Percentiles rank a stretch among this genome's conserved stretches.
phyloP scores from a whole-genome alignment of 805 yeast genomes.

The Nakazawaea ernobii region DNA sequence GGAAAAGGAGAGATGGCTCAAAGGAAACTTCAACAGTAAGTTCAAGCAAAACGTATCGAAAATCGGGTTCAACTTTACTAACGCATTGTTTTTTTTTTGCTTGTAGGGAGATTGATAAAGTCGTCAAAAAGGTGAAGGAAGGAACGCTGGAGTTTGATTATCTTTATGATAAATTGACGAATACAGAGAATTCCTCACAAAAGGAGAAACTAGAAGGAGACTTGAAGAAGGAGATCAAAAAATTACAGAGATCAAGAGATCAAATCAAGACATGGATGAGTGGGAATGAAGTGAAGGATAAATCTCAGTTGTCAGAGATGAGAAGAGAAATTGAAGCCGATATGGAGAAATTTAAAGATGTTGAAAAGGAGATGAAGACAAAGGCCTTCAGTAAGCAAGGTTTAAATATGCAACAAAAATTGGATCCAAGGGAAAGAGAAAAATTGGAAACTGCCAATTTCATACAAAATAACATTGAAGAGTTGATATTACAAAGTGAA shows the following conservation, averaged over 20 bases:
- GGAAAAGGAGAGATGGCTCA: conserved; percentile 24
- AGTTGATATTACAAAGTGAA: conserved; percentile 75
- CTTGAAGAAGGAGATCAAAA: conserved; percentile 55
- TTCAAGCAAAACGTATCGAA: not conserved
- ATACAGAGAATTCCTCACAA: conserved; percentile 43
- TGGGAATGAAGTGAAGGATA: conserved; percentile 45
- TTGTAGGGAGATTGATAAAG: conserved; percentile 53
- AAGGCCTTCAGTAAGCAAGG: conserved; percentile 57
- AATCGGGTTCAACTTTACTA: no score
- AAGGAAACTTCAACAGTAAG: conserved; percentile 33
- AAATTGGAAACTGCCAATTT: conserved; percentile 70
- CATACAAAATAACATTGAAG: conserved; percentile 66
- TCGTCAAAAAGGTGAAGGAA: conserved; percentile 54
- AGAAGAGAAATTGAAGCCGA: conserved; percentile 35
- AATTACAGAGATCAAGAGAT: conserved; percentile 52
- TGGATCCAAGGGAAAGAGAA: conserved; percentile 65
- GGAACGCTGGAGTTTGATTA: conserved; percentile 52
- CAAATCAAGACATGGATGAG: conserved; percentile 57
- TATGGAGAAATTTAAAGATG: conserved; percentile 57
- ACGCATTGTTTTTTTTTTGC: no score
- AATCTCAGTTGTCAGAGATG: conserved; percentile 40
- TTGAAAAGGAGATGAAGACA: conserved; percentile 51
- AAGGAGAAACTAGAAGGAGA: conserved; percentile 53
- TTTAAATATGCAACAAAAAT: conserved; percentile 32
- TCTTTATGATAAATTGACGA: conserved; percentile 47